Evolutionary conservation across 148 eudicot species (phyloP), one percentile per base, ranked within the genome.

Genomic region (Camellia japonica): DNA sequence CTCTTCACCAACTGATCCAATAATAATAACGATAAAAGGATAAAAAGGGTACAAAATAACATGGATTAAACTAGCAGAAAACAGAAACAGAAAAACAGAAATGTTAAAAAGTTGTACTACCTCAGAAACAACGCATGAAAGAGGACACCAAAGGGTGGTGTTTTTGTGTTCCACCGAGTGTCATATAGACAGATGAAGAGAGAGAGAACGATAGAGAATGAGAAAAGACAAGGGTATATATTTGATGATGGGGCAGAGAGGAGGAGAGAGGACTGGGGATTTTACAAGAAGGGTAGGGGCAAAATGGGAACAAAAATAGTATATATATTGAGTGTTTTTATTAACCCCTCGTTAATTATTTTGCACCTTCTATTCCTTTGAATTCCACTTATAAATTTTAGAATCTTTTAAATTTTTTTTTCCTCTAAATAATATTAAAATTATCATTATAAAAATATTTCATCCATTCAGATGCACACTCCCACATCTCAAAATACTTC

Each of bases 61-160:
- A 55, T 49, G 3, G 13, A 71, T 49, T 46, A 38, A 71, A 71
- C 54, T 69, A 55, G 46, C 54, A 16, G 72, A 49, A 51, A n/a
- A n/a, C 20, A 71, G 19, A 3, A 56, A 38, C 46, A 74, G 51
- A 74, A 59, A 3, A 56, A 38, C 46, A 74, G 51, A 74, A 59
- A 74, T 5, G 23, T 0, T 49, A 14, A 74, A 23, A 56, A 71
- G 38, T 30, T 30, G 38, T 5, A 18, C 78, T 85, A 89, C 91
- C 91, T 87, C 58, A 83, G 60, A 60, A 71, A 70, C 73, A 71
- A 76, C 58, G 68, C 81, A 80, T 79, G 64, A 82, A 72, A 43
- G 65, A 73, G 74, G 78, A 65, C 54, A 16, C 23, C 30, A 12
- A 62, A 63, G 55, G n/a, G 65, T 59, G 51, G 30, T 16, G 72